Evolutionary conservation across 2,329 filamentous ascomycete genomes (phyloP).

Genomic region (Chalaropsis ovoidea): DNA sequence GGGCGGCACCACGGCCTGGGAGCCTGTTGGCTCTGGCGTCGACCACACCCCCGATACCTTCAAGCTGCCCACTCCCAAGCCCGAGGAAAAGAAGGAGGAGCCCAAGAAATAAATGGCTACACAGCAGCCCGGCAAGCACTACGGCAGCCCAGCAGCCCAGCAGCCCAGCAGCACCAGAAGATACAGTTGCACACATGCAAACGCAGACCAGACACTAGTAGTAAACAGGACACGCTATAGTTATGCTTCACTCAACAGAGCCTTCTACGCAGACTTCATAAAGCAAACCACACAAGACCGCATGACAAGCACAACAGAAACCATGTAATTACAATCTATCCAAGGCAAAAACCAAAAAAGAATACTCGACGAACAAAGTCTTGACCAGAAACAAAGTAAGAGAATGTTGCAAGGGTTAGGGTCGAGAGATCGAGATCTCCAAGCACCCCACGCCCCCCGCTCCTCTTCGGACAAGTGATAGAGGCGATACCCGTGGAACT

Average conservation of each 20-base stretch:
- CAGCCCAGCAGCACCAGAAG: constrained; percentile 9
- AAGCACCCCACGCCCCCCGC: neutral
- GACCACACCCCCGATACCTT: constrained; percentile 77
- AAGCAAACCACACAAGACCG: neutral
- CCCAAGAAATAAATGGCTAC: constrained; percentile 65
- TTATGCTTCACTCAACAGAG: constrained; percentile 8
- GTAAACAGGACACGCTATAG: constrained; percentile 17
- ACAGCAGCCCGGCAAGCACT: neutral
- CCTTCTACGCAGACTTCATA: neutral
- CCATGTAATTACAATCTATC: constrained; percentile 8
- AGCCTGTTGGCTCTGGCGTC: constrained; percentile 56
- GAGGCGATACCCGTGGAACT: neutral
- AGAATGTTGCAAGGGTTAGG: neutral
- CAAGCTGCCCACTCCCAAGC: constrained; percentile 90
- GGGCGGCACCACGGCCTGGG: constrained; percentile 65
- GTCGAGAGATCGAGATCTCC: neutral
- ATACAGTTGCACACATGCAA: constrained; percentile 21
- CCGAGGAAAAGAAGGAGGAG: constrained; percentile 82
- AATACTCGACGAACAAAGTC: neutral
- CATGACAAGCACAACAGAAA: neutral
- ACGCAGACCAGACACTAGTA: constrained; percentile 18
- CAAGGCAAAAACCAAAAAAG: neutral
- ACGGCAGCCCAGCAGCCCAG: neutral
- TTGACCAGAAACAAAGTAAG: neutral
- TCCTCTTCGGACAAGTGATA: neutral